Evolutionary conservation across 768 basidiomycete genomes (phyloP).

Genomic region (Suillus americanus): DNA sequence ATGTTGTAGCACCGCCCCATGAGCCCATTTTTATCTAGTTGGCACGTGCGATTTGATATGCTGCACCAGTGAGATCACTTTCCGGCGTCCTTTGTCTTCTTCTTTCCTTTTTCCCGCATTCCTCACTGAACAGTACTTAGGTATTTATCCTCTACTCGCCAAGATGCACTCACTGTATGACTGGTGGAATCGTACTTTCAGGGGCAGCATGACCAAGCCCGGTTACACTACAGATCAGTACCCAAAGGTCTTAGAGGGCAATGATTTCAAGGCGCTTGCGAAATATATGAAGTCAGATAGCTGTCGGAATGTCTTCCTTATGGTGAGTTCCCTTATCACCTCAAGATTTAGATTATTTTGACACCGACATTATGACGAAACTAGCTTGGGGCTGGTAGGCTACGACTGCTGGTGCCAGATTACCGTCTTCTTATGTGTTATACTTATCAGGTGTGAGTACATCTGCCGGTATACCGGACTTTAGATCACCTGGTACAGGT

Average conservation of each 20-base stretch:
- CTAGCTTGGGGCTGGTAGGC: slow-evolving; percentile 69
- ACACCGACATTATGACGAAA: not conserved
- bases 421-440: not conserved
- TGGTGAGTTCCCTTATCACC: slow-evolving; percentile 45
- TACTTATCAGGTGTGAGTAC: slow-evolving; percentile 74
- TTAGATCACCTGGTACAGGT: slow-evolving; percentile 85
- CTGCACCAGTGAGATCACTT: not conserved
- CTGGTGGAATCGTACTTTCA: not conserved
- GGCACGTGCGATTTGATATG: not conserved
- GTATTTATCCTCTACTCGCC: not conserved
- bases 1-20: not conserved
- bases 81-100: not conserved
- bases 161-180: slow-evolving; percentile 4
- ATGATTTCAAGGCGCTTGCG: slow-evolving; percentile 48
- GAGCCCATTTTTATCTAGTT: not conserved
- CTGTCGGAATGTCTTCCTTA: slow-evolving; percentile 70
- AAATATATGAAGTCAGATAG: slow-evolving; percentile 67
- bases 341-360: not conserved
- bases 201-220: slow-evolving; percentile 2
- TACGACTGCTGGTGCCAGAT: not conserved
- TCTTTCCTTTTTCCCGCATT: not conserved
- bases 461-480: slow-evolving; percentile 86
- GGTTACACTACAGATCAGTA: slow-evolving; percentile 6
- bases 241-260: slow-evolving; percentile 29
- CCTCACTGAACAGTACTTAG: not conserved